These are phyloP conservation scores for Esteya vermicola DNA, from an alignment of 2,329 filamentous ascomycete genomes.

Conservation along the genomic window DNA sequence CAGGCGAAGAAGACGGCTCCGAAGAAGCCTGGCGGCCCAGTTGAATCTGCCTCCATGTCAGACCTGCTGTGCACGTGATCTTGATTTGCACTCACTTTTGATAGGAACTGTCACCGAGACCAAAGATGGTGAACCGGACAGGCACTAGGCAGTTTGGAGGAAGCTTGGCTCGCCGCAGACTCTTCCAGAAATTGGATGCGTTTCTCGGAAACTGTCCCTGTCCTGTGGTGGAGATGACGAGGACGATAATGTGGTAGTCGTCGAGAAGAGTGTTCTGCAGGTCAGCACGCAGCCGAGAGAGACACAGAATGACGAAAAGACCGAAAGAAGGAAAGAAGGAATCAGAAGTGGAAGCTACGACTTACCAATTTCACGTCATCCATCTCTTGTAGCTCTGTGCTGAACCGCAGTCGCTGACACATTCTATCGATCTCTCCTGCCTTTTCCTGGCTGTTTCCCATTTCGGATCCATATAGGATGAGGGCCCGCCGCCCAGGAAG, in stretches of 20 bases:
- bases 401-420: conserved; percentile 65
- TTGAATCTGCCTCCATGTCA: conserved; percentile 53
- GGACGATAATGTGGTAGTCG: conserved; percentile 46
- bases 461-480: conserved; percentile 87
- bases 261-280: conserved; percentile 33
- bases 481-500: conserved; percentile 32
- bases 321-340: conserved; percentile 4
- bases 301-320: conserved; percentile 10
- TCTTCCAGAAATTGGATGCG: conserved; percentile 70
- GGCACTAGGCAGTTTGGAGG: conserved; percentile 52
- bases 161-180: conserved; percentile 65
- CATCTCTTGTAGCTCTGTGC: conserved; percentile 61
- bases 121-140: conserved; percentile 72
- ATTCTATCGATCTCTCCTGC: conserved; percentile 69
- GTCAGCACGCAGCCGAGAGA: background rate
- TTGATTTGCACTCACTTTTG: conserved; percentile 46
- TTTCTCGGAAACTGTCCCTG: conserved; percentile 89
- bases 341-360: too few species aligned
- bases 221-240: conserved; percentile 82
- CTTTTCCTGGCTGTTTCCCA: conserved; percentile 83
- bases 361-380: conserved; percentile 63
- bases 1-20: conserved; percentile 70
- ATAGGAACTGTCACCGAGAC: conserved; percentile 90
- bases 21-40: conserved; percentile 78
- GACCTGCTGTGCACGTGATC: background rate